Base-by-base conservation (phyloP, 2,329 filamentous ascomycete species). In the Arachnomyces sp. region DNA sequence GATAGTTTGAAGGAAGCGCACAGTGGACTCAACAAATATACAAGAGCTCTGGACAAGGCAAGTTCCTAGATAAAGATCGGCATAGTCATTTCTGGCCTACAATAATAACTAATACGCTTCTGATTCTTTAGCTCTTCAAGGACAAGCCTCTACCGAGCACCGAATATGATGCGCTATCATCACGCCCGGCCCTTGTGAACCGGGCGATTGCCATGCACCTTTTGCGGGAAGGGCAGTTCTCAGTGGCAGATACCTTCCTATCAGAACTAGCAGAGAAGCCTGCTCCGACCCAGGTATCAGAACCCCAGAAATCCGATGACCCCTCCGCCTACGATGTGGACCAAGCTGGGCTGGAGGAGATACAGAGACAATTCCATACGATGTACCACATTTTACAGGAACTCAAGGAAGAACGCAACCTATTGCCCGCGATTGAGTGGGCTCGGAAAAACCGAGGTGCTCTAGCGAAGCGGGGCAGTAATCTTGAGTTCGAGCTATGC, bases 171-270 rank as follows among this genome's bases (percentile, higher is more conserved):
- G 82, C 81, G 28, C 79, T 95, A 61, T 80, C 78, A 1, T 76
- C 81, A 14, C 80, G 93, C 49, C 75, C 83, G 3, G 71, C 74
- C 12, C 72, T 95, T 9, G 86, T 96, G 57, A 93, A 95, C 64
- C 79, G 89, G 42, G 90, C 92, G 5, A 93, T 98, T 52, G 85
- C 85, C 7, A 95, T 96, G 88, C 92, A 98, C 58, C 75, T 98
- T 15, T 74, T 98, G 30, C 84, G 92, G 31, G 90, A 96, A 65
- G 92, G 92, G 36, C 84, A 94, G 57, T 98, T 98, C 61, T 74
- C 73, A 15, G 89, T 94, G 2, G 90, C 90, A 9, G 79, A 81
- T 12, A 87, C 81, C 1, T 95, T 98, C 52, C 77, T 94, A 36
- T 68, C 74, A 11, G 92, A 96, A 68, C 77, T 75, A 20, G 64